Conservation (phyloP, 2,329 filamentous ascomycete genomes). For the Colletotrichum cuscutae region DNA sequence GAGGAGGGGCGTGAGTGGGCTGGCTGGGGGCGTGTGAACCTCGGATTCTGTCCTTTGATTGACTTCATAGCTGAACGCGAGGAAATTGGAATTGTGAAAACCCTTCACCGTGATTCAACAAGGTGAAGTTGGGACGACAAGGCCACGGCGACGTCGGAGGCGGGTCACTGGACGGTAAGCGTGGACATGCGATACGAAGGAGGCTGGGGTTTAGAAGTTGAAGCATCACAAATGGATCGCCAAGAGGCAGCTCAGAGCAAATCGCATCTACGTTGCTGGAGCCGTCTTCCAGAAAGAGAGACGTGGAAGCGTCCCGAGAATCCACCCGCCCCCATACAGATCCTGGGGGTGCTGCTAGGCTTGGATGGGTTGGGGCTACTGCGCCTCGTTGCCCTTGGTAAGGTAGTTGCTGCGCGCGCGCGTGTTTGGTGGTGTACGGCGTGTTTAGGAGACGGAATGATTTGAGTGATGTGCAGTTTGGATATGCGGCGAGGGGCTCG, state of each 20-base stretch:
- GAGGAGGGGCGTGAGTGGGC: slow-evolving; percentile 8
- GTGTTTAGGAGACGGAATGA: not conserved
- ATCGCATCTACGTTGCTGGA: slow-evolving; percentile 27
- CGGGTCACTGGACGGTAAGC: not conserved
- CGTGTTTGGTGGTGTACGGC: not conserved
- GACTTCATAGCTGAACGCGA: not conserved
- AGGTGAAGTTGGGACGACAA: not conserved
- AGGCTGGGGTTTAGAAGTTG: slow-evolving; percentile 1
- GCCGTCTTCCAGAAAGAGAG: slow-evolving; percentile 4
- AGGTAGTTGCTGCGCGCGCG: not conserved
- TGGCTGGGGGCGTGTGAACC: not conserved
- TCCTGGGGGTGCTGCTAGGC: not conserved
- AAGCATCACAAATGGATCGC: slow-evolving; percentile 10
- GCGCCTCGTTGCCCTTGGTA: slow-evolving; percentile 2
- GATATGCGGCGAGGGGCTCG: not conserved
- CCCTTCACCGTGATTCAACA: not conserved
- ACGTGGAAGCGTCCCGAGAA: slow-evolving; percentile 13
- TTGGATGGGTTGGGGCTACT: not conserved
- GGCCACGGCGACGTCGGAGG: slow-evolving; percentile 12
- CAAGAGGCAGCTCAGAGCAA: slow-evolving; percentile 24
- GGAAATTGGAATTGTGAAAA: not conserved
- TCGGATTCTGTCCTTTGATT: not conserved
- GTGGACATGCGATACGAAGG: not conserved
- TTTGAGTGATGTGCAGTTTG: slow-evolving; percentile 13
- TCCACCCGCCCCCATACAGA: slow-evolving; percentile 1